phyloP scores from a whole-genome alignment of 2,329 filamentous ascomycete genomes.

The Phyllosticta paracitricarpa region DNA sequence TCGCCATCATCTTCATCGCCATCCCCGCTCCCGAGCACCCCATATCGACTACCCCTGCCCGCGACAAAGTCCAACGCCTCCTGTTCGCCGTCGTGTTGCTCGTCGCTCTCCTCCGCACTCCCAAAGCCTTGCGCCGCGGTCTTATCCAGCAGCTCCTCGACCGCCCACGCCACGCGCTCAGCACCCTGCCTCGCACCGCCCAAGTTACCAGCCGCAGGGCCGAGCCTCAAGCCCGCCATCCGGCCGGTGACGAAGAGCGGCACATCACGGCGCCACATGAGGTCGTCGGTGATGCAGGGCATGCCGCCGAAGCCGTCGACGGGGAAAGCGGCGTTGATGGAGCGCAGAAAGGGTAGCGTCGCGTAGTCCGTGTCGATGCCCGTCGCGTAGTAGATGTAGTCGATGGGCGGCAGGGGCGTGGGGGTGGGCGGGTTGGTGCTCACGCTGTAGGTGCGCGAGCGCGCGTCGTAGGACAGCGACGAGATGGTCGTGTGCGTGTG shows the following conservation, averaged over 20 bases:
- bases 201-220: slow-evolving; percentile 63
- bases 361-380: slow-evolving; percentile 56
- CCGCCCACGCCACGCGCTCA: slow-evolving; percentile 61
- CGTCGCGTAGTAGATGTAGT: slow-evolving; percentile 70
- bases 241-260: slow-evolving; percentile 63
- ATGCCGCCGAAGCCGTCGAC: slow-evolving; percentile 55
- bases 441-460: slow-evolving; percentile 41
- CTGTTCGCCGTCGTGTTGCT: not conserved
- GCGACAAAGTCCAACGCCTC: not conserved
- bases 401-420: slow-evolving; percentile 36
- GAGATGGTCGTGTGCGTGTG: slow-evolving; percentile 48
- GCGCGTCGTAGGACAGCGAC: slow-evolving; percentile 41
- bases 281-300: slow-evolving; percentile 63
- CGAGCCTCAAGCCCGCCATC: slow-evolving; percentile 57
- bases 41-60: not conserved
- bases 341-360: slow-evolving; percentile 51
- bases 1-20: not conserved
- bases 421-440: slow-evolving; percentile 44
- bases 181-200: slow-evolving; percentile 64
- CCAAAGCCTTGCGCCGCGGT: slow-evolving; percentile 2
- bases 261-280: slow-evolving; percentile 65
- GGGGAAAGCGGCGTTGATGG: slow-evolving; percentile 49
- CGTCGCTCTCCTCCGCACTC: not conserved
- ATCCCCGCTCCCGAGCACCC: not conserved
- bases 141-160: slow-evolving; percentile 47